Evolutionary conservation across 2,329 filamentous ascomycete species (phyloP).

Genomic region (Ophiostoma quercus): DNA sequence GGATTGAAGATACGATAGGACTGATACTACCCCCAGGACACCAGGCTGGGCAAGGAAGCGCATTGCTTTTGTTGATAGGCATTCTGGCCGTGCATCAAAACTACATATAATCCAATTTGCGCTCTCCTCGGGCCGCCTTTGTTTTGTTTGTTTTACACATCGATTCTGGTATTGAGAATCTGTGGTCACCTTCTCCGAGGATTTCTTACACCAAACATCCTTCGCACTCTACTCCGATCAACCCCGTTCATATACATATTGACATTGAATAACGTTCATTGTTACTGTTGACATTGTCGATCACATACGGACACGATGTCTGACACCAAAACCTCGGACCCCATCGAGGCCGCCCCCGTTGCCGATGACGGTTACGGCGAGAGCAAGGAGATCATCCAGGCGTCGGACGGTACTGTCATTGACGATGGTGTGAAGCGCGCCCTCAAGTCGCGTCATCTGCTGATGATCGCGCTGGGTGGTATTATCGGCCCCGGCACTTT

Average conservation of each 20-base stretch:
- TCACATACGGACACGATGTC: constrained; percentile 4
- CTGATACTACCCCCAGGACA: constrained; percentile 3
- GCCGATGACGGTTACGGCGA: not conserved
- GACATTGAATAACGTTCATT: not conserved
- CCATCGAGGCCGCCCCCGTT: not conserved
- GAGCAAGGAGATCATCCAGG: constrained; percentile 15
- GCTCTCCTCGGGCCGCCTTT: not conserved
- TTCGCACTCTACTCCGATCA: not conserved
- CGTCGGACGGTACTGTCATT: not conserved
- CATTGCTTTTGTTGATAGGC: constrained; percentile 1
- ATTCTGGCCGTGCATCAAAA: not conserved
- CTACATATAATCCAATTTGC: not conserved
- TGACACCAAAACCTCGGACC: not conserved
- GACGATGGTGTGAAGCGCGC: constrained; percentile 11
- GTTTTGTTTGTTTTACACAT: not conserved
- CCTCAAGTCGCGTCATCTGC: constrained; percentile 42
- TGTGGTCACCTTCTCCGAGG: not conserved
- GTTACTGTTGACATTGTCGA: not conserved
- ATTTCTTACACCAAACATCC: not conserved
- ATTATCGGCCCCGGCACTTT: constrained; percentile 46
- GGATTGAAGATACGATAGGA: constrained; percentile 3
- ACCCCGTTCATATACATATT: not conserved
- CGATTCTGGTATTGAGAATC: not conserved
- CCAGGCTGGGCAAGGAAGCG: not conserved
- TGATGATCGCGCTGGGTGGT: constrained; percentile 44